phyloP scores from a whole-genome alignment of 345 rosid genomes.

The Gossypium sturtianum region DNA sequence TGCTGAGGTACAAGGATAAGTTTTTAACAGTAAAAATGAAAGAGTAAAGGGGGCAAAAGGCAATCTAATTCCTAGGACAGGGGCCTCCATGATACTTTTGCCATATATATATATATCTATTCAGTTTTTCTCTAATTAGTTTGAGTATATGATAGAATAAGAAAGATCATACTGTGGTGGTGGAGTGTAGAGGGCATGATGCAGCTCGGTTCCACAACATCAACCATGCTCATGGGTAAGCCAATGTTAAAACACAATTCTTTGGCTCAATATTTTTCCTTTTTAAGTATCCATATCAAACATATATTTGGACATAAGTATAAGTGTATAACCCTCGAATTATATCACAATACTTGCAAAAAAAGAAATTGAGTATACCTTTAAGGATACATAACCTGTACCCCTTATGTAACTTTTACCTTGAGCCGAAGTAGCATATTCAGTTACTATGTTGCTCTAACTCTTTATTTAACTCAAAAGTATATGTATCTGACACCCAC shows the following conservation, averaged over 20 bases:
- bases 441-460: background rate
- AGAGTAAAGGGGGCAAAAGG: too few relatives aligned
- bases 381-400: background rate
- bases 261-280: background rate
- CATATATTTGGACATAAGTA: background rate
- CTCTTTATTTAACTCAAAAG: background rate
- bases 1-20: too few relatives aligned
- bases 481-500: too few relatives aligned
- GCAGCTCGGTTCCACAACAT: constrained; percentile 73
- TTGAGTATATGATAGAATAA: constrained; percentile 37
- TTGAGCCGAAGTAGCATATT: background rate
- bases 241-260: background rate
- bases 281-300: background rate
- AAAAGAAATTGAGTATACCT: background rate
- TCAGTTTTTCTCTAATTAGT: background rate
- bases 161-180: constrained; percentile 64
- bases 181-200: constrained; percentile 94
- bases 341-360: too few relatives aligned
- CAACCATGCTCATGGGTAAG: constrained; percentile 86
- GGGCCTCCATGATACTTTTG: too few relatives aligned
- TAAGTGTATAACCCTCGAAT: background rate
- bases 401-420: background rate
- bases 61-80: too few relatives aligned
- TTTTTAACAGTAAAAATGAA: too few relatives aligned
- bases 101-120: background rate